Evolutionary conservation across 139 green algal species (phyloP).

Genomic region (Parachlorella kessleri): DNA sequence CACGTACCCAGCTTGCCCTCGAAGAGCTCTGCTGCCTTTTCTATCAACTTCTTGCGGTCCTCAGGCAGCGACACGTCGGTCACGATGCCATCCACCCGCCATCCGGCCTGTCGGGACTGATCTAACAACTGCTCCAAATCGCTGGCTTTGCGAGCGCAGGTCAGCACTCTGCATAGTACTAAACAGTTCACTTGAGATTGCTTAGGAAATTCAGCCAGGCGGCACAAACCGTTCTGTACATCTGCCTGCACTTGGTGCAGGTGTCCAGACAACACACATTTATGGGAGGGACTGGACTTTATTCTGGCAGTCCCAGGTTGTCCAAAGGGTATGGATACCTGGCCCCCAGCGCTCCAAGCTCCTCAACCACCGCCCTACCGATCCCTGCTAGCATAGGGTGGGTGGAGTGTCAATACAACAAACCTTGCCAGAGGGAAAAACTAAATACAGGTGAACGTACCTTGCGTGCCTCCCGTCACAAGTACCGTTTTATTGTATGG

Average conservation of each 20-base stretch:
- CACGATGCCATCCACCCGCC: slow-evolving; percentile 37
- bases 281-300: too few species aligned
- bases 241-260: too few species aligned
- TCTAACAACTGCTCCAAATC: slow-evolving; percentile 40
- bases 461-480: slow-evolving; percentile 70
- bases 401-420: neutral
- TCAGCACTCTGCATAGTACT: slow-evolving; percentile 48
- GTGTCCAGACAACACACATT: too few species aligned
- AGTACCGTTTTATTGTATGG: slow-evolving; percentile 27
- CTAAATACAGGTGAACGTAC: slow-evolving; percentile 1
- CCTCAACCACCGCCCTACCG: slow-evolving; percentile 54
- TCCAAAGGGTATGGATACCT: too few species aligned
- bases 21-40: slow-evolving; percentile 10
- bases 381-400: slow-evolving; percentile 46
- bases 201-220: too few species aligned
- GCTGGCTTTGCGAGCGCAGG: slow-evolving; percentile 45
- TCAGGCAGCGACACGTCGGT: slow-evolving; percentile 34
- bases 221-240: too few species aligned
- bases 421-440: neutral
- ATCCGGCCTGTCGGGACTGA: slow-evolving; percentile 28
- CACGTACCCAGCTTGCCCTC: slow-evolving; percentile 10
- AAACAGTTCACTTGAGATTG: too few species aligned
- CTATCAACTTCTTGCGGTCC: slow-evolving; percentile 33
- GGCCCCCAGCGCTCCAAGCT: slow-evolving; percentile 57
- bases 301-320: too few species aligned